These are phyloP conservation scores for Pichia manshurica DNA, from an alignment of 805 yeast species.

Conservation along the genomic window DNA sequence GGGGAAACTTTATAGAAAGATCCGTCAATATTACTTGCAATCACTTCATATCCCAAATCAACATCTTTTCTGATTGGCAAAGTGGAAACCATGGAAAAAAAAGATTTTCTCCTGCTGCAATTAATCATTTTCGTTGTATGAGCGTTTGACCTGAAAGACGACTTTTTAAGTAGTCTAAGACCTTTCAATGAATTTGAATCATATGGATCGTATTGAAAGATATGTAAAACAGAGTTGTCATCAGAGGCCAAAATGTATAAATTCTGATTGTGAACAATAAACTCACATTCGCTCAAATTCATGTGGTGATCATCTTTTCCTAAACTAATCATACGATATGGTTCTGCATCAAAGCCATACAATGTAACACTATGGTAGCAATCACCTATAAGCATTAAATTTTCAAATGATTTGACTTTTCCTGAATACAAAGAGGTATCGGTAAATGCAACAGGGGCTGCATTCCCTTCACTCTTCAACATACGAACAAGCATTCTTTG, in stretches of 20 bases:
- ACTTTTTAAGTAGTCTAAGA: constrained; percentile 59
- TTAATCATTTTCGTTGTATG: constrained; percentile 49
- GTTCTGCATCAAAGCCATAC: constrained; percentile 91
- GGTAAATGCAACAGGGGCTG: constrained; percentile 88
- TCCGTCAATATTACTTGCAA: constrained; percentile 79
- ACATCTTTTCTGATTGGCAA: constrained; percentile 26
- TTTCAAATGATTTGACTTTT: constrained; percentile 78
- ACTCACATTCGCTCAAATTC: constrained; percentile 69
- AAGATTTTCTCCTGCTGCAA: constrained; percentile 32
- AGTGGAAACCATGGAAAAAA: constrained; percentile 28
- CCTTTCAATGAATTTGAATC: constrained; percentile 81
- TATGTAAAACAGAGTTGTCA: constrained; percentile 56
- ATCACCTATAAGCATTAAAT: constrained; percentile 78
- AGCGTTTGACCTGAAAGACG: constrained; percentile 66
- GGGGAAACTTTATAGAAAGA: constrained; percentile 71
- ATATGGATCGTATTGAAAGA: constrained; percentile 87
- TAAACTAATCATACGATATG: constrained; percentile 73
- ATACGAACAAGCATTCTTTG: constrained; percentile 75
- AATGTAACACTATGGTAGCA: constrained; percentile 69
- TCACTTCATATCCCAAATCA: constrained; percentile 43
- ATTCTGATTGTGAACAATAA: constrained; percentile 65
- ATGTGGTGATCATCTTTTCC: constrained; percentile 67
- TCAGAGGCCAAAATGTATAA: constrained; percentile 66
- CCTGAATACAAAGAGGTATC: constrained; percentile 78
- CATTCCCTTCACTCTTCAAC: constrained; percentile 66